Evolutionary conservation across 2,329 filamentous ascomycete species (phyloP).

Genomic region (Epichloe typhina): DNA sequence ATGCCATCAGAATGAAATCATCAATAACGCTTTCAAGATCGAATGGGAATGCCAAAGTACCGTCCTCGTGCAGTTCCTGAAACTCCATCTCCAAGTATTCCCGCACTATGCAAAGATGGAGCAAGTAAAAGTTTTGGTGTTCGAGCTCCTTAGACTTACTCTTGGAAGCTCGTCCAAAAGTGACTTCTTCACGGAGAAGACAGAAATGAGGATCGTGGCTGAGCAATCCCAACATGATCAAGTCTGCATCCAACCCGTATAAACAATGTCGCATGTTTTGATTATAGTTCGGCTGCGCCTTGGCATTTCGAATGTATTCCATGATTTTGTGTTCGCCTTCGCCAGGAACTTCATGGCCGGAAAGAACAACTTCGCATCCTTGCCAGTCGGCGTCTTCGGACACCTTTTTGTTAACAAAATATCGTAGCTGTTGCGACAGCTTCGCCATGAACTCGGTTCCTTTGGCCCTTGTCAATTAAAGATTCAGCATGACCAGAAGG

Average conservation of each 20-base stretch:
- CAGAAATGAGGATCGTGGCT: slow-evolving; percentile 99
- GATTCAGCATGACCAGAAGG: too few relatives aligned
- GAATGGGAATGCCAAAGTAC: slow-evolving; percentile 61
- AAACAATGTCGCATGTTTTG: slow-evolving; percentile 91
- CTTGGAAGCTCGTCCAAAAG: slow-evolving; percentile 79
- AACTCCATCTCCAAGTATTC: slow-evolving; percentile 97
- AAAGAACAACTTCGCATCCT: slow-evolving; percentile 87
- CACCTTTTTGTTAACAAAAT: slow-evolving; percentile 98
- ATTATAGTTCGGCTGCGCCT: slow-evolving; percentile 87
- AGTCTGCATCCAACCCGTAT: slow-evolving; percentile 90
- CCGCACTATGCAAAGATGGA: slow-evolving; percentile 93
- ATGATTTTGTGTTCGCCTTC: slow-evolving; percentile 99
- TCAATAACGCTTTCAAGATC: slow-evolving; percentile 96
- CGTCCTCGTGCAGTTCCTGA: slow-evolving; percentile 71
- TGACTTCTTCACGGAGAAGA: slow-evolving; percentile 91
- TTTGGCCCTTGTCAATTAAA: slow-evolving; percentile 20
- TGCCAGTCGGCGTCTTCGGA: slow-evolving; percentile 97
- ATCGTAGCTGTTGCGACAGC: slow-evolving; percentile 84
- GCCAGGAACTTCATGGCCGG: slow-evolving; percentile 92
- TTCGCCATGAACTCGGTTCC: slow-evolving; percentile 94
- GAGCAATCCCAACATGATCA: slow-evolving; percentile 95
- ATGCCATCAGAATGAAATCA: slow-evolving; percentile 98
- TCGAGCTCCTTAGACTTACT: slow-evolving; percentile 91
- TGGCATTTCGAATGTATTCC: slow-evolving; percentile 97
- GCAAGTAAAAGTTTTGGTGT: slow-evolving; percentile 95